Percentiles rank a stretch among this genome's conserved stretches.
Evolutionary conservation across 345 rosid genomes (phyloP).

Genomic region (Limnanthes douglasii): DNA sequence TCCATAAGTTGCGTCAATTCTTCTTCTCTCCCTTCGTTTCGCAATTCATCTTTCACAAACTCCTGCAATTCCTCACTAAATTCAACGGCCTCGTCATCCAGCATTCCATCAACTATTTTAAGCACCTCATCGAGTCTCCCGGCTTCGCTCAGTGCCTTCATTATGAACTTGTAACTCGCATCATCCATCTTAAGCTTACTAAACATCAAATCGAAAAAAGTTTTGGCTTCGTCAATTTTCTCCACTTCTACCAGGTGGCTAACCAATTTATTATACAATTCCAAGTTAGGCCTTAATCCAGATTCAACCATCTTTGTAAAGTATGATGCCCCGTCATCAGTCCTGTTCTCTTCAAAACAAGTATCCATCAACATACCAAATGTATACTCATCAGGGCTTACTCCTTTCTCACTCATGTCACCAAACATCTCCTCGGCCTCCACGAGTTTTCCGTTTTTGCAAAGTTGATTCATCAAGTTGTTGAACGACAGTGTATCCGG

Average conservation of each 20-base stretch:
- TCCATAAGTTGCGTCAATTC: constrained; percentile 67
- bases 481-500: constrained; percentile 60
- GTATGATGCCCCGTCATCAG: constrained; percentile 74
- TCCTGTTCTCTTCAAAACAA: constrained; percentile 40
- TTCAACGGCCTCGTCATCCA: constrained; percentile 51
- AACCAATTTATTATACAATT: constrained; percentile 55
- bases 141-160: constrained; percentile 45
- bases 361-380: constrained; percentile 61
- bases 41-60: constrained; percentile 49
- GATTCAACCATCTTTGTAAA: constrained; percentile 58
- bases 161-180: constrained; percentile 61
- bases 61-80: constrained; percentile 62
- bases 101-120: constrained; percentile 50
- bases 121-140: constrained; percentile 63
- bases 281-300: constrained; percentile 60
- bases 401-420: constrained; percentile 70
- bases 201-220: constrained; percentile 64
- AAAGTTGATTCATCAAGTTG: constrained; percentile 68
- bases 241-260: constrained; percentile 43
- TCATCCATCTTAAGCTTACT: constrained; percentile 79
- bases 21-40: constrained; percentile 64
- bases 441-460: constrained; percentile 42
- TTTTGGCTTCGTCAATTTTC: constrained; percentile 66
- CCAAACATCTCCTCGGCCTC: constrained; percentile 62
- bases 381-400: constrained; percentile 78